Conservation (phyloP, 2,329 filamentous ascomycete genomes). For the Fusarium sp. region DNA sequence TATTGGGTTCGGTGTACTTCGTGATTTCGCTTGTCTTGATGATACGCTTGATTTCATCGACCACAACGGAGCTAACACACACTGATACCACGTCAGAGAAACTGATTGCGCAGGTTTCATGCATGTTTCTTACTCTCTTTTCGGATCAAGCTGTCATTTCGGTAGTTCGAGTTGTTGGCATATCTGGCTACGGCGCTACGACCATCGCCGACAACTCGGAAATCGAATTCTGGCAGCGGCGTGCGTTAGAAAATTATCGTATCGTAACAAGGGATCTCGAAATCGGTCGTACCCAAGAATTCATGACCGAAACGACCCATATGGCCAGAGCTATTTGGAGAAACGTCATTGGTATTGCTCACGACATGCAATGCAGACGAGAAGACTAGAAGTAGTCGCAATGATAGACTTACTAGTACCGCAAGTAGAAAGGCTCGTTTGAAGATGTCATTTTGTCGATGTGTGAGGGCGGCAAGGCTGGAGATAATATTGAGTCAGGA, state of each 20-base stretch:
- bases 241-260: conserved; percentile 15
- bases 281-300: conserved; percentile 78
- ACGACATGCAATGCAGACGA: background rate
- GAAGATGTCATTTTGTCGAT: conserved; percentile 69
- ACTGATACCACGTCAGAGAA: conserved; percentile 67
- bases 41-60: conserved; percentile 96
- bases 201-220: conserved; percentile 91
- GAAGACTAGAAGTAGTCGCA: background rate
- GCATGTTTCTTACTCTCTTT: conserved; percentile 89
- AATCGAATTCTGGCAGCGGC: conserved; percentile 85
- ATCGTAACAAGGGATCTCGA: background rate
- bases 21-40: conserved; percentile 97
- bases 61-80: conserved; percentile 92
- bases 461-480: conserved; percentile 1
- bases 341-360: conserved; percentile 25
- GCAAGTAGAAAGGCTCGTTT: conserved; percentile 91
- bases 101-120: background rate
- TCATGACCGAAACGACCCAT: conserved; percentile 98
- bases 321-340: conserved; percentile 83
- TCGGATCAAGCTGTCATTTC: conserved; percentile 96
- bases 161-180: conserved; percentile 99
- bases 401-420: conserved; percentile 84
- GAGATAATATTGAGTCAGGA: conserved; percentile 11
- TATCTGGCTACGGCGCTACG: conserved; percentile 94
- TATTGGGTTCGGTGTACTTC: conserved; percentile 73